phyloP scores from a whole-genome alignment of 1,139 yeast genomes.

The Spathaspora sp. region DNA sequence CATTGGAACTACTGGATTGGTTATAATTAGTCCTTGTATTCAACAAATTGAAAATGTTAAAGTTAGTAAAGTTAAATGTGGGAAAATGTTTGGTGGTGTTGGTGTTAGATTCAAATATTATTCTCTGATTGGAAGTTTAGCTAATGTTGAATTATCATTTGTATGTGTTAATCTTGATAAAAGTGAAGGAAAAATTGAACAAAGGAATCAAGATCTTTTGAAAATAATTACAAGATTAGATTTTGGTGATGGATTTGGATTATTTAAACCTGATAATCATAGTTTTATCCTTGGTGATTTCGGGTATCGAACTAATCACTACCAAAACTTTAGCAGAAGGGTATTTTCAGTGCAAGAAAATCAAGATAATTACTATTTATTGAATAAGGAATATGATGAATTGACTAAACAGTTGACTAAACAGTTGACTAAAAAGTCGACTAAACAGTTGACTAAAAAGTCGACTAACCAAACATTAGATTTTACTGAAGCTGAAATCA shows the following conservation, averaged over 20 bases:
- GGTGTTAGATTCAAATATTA: slow-evolving; percentile 50
- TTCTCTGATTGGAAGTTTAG: slow-evolving; percentile 1
- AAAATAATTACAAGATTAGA: slow-evolving; percentile 53
- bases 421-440: slow-evolving; percentile 64
- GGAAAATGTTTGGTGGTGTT: slow-evolving; percentile 68
- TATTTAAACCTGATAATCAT: slow-evolving; percentile 55
- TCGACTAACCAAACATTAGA: too few relatives aligned
- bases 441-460: slow-evolving; percentile 47
- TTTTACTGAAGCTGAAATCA: slow-evolving; percentile 62
- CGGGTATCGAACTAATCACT: slow-evolving; percentile 59
- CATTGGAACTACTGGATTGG: slow-evolving; percentile 65
- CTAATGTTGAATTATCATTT: slow-evolving; percentile 51
- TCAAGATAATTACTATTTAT: slow-evolving; percentile 24
- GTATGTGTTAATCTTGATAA: slow-evolving; percentile 75
- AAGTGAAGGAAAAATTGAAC: slow-evolving; percentile 58
- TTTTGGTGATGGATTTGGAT: slow-evolving; percentile 59
- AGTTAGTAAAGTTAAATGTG: slow-evolving; percentile 47
- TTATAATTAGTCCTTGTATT: slow-evolving; percentile 50
- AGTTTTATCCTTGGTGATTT: slow-evolving; percentile 79
- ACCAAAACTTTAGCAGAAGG: slow-evolving; percentile 13
- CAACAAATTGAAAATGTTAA: slow-evolving; percentile 30
- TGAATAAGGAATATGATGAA: slow-evolving; percentile 52
- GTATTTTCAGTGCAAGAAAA: slow-evolving; percentile 21
- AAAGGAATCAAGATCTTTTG: slow-evolving; percentile 54
- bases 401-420: slow-evolving; percentile 47